phyloP scores from a whole-genome alignment of 305 asterid species.

The Fraxinus platypoda region DNA sequence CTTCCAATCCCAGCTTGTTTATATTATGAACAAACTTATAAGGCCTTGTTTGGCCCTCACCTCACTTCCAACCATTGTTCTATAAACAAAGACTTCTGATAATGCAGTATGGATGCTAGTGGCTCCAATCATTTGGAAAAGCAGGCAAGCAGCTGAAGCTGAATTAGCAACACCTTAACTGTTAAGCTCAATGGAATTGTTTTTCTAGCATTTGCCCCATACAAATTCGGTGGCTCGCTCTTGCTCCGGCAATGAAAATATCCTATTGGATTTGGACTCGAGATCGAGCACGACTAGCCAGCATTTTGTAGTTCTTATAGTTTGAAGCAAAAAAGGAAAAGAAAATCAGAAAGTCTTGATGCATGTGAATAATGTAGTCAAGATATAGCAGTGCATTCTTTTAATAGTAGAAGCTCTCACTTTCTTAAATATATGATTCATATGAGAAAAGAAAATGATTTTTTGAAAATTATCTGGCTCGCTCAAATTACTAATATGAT shows the following conservation, averaged over 20 bases:
- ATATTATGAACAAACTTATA: not conserved
- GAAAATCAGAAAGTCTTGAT: slow-evolving; percentile 6
- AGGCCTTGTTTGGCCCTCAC: not conserved
- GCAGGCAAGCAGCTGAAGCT: slow-evolving; percentile 26
- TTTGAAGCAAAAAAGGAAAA: not conserved
- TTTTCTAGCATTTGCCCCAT: not conserved
- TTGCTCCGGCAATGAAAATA: not conserved
- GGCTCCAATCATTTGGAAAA: slow-evolving; percentile 41
- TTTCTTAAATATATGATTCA: not conserved
- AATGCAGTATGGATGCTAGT: slow-evolving; percentile 44
- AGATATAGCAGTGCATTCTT: not conserved
- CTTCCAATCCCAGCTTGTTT: not conserved
- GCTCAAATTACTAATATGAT: not conserved
- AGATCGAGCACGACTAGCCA: not conserved
- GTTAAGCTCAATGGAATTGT: not conserved
- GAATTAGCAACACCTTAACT: slow-evolving; percentile 20
- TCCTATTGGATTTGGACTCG: not conserved
- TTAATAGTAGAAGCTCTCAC: not conserved
- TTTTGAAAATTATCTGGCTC: not conserved
- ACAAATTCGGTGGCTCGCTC: not conserved
- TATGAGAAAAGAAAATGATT: not conserved
- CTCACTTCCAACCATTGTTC: not conserved
- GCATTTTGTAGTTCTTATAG: slow-evolving; percentile 1
- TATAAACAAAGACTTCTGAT: not conserved
- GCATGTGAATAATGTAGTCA: slow-evolving; percentile 9